Base-by-base conservation (phyloP, 345 rosid species). In the Firmiana major region DNA sequence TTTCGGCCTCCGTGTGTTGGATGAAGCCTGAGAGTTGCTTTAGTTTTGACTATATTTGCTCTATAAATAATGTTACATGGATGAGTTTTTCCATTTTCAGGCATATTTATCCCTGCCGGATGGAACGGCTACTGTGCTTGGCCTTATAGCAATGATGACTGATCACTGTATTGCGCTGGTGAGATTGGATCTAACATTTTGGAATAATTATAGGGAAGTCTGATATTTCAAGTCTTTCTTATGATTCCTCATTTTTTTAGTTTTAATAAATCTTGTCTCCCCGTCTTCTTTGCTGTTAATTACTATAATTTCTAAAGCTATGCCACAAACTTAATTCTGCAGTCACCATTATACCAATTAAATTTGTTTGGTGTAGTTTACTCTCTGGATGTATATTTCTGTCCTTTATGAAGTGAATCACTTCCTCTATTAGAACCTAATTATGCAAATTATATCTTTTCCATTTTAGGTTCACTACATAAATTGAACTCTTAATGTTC, bases 61-160 rank as follows among this genome's bases (percentile, higher is more conserved):
- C n/a, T 73, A 22, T 57, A 40, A 57, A 54, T 57, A 57, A 24
- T 57, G 38, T 66, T 54, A 40, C 49, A 1, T 68, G 63, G 34
- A 55, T 60, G n/a, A 40, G 68, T 45, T 53, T 51, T 40, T 73
- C 81, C 45, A 75, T 74, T 83, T 78, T 63, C 88, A 96, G 99
- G 98, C 97, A 63, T 96, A 93, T 84, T 81, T 96, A 79, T 94
- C 99, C 65, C 87, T 96, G 57, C 99, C 98, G 0, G 98, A 94
- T 81, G 98, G 98, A 82, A 89, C 84, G 31, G 97, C 97, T 79
- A 92, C 99, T 46, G 95, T 92, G 64, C 87, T 89, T 80, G 99
- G 99, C 82, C 94, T 96, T 51, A 85, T 91, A 82, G 99, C 99
- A 42, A 94, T 94, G 99, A 91, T 96, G 98, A 92, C 94, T 0